phyloP scores from a whole-genome alignment of 805 yeast species.

The Starmerella stigmatis region DNA sequence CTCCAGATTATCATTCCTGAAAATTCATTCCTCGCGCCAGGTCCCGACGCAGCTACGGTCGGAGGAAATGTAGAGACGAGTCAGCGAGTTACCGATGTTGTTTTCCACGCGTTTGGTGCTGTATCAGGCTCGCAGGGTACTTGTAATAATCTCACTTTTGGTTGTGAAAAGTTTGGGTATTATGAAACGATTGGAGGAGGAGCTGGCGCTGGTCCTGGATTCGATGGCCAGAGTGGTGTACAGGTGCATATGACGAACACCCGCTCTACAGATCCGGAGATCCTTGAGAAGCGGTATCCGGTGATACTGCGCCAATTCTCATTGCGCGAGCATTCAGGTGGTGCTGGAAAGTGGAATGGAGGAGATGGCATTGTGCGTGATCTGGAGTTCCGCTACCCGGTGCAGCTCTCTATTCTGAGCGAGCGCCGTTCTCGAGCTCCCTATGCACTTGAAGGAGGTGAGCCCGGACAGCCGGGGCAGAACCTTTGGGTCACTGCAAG shows the following conservation, averaged over 20 bases:
- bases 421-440: conserved; percentile 83
- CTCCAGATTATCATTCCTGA: conserved; percentile 56
- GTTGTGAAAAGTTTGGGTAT: conserved; percentile 55
- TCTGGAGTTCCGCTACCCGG: conserved; percentile 62
- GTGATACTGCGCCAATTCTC: conserved; percentile 63
- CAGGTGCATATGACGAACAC: conserved; percentile 94
- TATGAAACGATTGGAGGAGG: conserved; percentile 96
- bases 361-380: conserved; percentile 85
- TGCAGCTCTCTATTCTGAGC: conserved; percentile 68
- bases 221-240: conserved; percentile 83
- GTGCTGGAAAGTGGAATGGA: conserved; percentile 59
- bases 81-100: conserved; percentile 83
- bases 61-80: conserved; percentile 94
- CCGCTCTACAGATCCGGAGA: conserved; percentile 81
- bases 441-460: conserved; percentile 78
- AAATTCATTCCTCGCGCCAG: conserved; percentile 59
- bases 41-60: conserved; percentile 81
- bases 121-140: conserved; percentile 96
- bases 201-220: conserved; percentile 79
- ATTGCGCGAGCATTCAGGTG: conserved; percentile 67
- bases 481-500: conserved; percentile 36
- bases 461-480: conserved; percentile 60
- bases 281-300: conserved; percentile 81
- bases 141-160: conserved; percentile 87
- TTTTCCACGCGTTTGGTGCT: conserved; percentile 73